Evolutionary conservation across 1,284 basidiomycete genomes (phyloP).

Genomic region (Moesziomyces globuligerus): DNA sequence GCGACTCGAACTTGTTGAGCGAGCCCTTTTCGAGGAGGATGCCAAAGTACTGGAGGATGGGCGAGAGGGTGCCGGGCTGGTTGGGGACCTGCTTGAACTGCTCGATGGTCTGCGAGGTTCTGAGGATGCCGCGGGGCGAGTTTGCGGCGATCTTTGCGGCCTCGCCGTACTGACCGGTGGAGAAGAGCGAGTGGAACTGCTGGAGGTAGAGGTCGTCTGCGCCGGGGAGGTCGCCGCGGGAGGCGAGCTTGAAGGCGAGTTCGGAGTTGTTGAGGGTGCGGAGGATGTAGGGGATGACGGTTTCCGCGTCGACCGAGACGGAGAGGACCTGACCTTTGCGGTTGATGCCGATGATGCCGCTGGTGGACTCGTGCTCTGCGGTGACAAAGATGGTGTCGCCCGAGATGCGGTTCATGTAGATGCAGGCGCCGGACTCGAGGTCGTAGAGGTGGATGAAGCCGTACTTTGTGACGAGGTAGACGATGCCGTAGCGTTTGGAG

Average conservation of each 20-base stretch:
- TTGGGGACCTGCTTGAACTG: slow-evolving; percentile 95
- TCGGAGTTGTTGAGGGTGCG: slow-evolving; percentile 95
- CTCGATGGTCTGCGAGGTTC: slow-evolving; percentile 95
- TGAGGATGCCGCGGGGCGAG: slow-evolving; percentile 93
- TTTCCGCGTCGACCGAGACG: slow-evolving; percentile 95
- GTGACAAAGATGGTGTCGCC: slow-evolving; percentile 99
- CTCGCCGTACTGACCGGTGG: slow-evolving; percentile 87
- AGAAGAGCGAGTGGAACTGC: slow-evolving; percentile 94
- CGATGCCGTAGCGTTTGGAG: slow-evolving; percentile 94
- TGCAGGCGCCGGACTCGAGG: slow-evolving; percentile 95
- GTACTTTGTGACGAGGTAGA: slow-evolving; percentile 98
- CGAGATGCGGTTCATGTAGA: slow-evolving; percentile 99
- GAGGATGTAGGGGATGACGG: slow-evolving; percentile 94
- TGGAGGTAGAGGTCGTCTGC: slow-evolving; percentile 97
- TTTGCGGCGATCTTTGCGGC: slow-evolving; percentile 99
- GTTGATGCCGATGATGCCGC: slow-evolving; percentile 99
- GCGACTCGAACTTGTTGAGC: slow-evolving; percentile 93
- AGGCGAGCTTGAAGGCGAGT: slow-evolving; percentile 97
- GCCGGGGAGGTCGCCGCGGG: slow-evolving; percentile 94
- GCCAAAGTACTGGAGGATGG: slow-evolving; percentile 98
- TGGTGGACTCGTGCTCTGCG: slow-evolving; percentile 89
- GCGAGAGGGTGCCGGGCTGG: slow-evolving; percentile 88
- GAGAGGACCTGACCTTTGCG: slow-evolving; percentile 98
- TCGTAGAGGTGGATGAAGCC: slow-evolving; percentile 99
- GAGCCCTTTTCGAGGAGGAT: slow-evolving; percentile 97